Base-by-base conservation (phyloP, 331 rosid genomes). In the Phaseolus coccineus region DNA sequence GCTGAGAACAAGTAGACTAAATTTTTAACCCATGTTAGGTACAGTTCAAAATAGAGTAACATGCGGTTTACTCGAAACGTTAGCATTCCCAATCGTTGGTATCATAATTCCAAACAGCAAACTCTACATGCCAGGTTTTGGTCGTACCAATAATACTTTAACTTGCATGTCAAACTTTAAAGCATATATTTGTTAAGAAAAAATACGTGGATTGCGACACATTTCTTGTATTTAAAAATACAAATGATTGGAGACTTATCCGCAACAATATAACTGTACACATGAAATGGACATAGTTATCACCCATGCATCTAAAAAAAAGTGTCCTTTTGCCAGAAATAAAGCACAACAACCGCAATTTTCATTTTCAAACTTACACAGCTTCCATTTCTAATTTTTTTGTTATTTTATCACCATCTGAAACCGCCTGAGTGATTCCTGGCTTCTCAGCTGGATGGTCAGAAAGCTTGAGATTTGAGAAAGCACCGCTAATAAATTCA, bases 401-500 rank as follows among this genome's bases (percentile, higher is more conserved):
- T 47, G 82, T 66, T 68, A 51, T 71, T 47, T 77, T 86, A 13
- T 55, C 69, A 51, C 68, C 77, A 61, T 59, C 46, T 7, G 86
- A 61, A 15, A 7, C 78, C 13, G 39, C 52, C 59, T 27, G 62
- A 52, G 77, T 63, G 37, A 42, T 33, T 63, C 73, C 74, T 52
- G 74, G 70, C 69, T 75, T 73, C 77, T 47, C 81, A 24, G 78
- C 67, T 63, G 77, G 44, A 77, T 58, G 69, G 16, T 85, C 93
- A 39, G 85, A 79, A 39, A 90, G 89, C 77, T 86, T 88, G 74
- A 95, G 89, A 85, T 86, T 93, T 63, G 94, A 88, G 63, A 93
- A 80, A 12, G 96, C 78, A 4, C 70, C 80, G 27, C 61, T 84
- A 50, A 89, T 79, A 22, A 83, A 79, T 28, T 88, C 92, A 47